These are phyloP conservation scores for Trichoderma sp. DNA, from an alignment of 2,329 filamentous ascomycete species.

Conservation along the genomic window DNA sequence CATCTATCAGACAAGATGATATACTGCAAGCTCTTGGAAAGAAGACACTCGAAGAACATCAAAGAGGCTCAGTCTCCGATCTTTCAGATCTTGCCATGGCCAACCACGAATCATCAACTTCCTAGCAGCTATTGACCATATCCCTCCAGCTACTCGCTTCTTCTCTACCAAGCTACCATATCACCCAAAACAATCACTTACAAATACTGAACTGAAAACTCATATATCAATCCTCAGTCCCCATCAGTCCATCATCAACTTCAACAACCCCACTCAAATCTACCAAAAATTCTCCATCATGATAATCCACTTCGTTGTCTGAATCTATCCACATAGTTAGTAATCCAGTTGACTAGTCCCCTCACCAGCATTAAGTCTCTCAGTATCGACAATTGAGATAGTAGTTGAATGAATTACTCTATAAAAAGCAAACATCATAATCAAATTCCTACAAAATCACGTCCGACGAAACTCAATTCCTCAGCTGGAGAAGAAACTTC, in stretches of 20 bases:
- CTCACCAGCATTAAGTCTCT: too few relatives aligned
- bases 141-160: neutral
- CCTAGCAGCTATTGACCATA: neutral
- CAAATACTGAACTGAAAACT: neutral
- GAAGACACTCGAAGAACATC: neutral
- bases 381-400: too few relatives aligned
- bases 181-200: neutral
- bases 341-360: too few relatives aligned
- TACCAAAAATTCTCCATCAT: neutral
- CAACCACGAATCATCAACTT: neutral
- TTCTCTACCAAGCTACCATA: neutral
- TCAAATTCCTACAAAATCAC: too few relatives aligned
- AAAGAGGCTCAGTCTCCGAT: neutral
- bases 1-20: neutral
- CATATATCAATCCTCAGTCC: neutral
- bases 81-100: neutral
- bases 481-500: too few relatives aligned
- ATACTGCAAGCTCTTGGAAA: too few relatives aligned
- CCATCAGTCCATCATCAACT: neutral
- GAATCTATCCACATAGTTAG: too few relatives aligned
- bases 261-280: neutral
- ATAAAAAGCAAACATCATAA: too few relatives aligned
- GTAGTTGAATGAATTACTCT: too few relatives aligned
- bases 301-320: too few relatives aligned
- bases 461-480: too few relatives aligned